Evolutionary conservation across 129 eudicot species (phyloP).

Genomic region (Cynara cardunculus): DNA sequence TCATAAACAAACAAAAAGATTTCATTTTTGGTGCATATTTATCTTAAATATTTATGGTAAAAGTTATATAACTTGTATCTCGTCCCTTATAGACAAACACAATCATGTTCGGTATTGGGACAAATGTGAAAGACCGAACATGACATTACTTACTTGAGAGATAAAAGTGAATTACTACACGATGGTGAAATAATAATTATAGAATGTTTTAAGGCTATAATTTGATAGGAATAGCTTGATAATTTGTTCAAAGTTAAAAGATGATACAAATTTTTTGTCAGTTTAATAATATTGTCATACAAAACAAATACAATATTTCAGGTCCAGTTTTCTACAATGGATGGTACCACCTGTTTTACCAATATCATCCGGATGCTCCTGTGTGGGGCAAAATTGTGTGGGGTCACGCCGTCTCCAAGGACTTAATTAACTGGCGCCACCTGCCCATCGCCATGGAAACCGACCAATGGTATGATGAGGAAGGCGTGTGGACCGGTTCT

Average conservation of each 20-base stretch:
- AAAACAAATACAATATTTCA: constrained; percentile 16
- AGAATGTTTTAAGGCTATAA: too few species aligned
- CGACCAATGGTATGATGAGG: constrained; percentile 75
- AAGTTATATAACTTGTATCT: too few species aligned
- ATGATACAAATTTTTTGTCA: too few species aligned
- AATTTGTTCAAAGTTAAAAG: too few species aligned
- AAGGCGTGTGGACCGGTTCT: constrained; percentile 93
- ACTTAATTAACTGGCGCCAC: constrained; percentile 73
- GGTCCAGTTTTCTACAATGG: constrained; percentile 81
- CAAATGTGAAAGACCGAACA: too few species aligned
- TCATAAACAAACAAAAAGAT: not conserved
- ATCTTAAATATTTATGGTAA: too few species aligned
- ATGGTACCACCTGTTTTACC: constrained; percentile 87
- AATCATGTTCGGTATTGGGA: too few species aligned
- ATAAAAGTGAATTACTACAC: too few species aligned
- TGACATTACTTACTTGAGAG: too few species aligned
- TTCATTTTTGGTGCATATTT: not conserved
- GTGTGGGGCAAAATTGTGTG: constrained; percentile 87
- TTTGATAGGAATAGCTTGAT: too few species aligned
- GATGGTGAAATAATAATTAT: too few species aligned
- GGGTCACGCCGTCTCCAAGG: constrained; percentile 85
- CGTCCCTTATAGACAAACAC: too few species aligned
- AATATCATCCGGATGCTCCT: constrained; percentile 77
- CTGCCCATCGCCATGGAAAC: constrained; percentile 75
- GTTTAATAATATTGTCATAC: not conserved